Conservation (phyloP, 306 rosid genomes). For the Prunus armeniaca region DNA sequence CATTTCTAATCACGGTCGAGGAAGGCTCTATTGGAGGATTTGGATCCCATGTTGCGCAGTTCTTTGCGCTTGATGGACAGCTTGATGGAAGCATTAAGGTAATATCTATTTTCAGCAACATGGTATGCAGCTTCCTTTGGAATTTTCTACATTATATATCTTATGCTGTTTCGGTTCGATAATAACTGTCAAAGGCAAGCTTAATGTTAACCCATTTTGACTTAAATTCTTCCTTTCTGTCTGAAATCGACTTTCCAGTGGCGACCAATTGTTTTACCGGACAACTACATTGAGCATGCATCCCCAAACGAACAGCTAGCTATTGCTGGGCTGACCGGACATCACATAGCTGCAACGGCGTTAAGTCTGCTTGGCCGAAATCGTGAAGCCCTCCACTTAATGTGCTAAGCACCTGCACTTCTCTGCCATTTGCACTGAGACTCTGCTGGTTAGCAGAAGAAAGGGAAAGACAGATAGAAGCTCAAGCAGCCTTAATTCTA, state of each 20-base stretch:
- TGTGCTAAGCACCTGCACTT: slow-evolving; percentile 31
- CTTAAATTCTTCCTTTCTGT: not conserved
- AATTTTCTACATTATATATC: not conserved
- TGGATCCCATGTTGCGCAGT: slow-evolving; percentile 94
- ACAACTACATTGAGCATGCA: slow-evolving; percentile 79
- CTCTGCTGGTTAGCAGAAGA: not conserved
- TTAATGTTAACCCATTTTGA: not conserved
- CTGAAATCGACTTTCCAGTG: slow-evolving; percentile 45
- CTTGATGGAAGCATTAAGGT: slow-evolving; percentile 84
- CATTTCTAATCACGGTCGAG: slow-evolving; percentile 83
- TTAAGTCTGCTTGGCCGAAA: slow-evolving; percentile 81
- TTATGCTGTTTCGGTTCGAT: not conserved
- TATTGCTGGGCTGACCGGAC: slow-evolving; percentile 76
- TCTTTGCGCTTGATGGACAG: slow-evolving; percentile 77
- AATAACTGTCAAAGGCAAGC: not conserved
- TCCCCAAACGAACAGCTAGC: slow-evolving; percentile 78
- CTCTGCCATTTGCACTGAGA: not conserved
- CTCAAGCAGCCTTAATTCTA: not conserved
- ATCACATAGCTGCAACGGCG: slow-evolving; percentile 85
- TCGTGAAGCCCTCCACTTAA: slow-evolving; percentile 84
- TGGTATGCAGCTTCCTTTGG: not conserved
- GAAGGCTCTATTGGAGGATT: slow-evolving; percentile 96
- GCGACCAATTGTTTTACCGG: slow-evolving; percentile 89
- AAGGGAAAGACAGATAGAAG: not conserved
- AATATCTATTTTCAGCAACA: slow-evolving; percentile 1